Base-by-base conservation (phyloP, 805 yeast genomes). In the Cyberlindnera meyerae region DNA sequence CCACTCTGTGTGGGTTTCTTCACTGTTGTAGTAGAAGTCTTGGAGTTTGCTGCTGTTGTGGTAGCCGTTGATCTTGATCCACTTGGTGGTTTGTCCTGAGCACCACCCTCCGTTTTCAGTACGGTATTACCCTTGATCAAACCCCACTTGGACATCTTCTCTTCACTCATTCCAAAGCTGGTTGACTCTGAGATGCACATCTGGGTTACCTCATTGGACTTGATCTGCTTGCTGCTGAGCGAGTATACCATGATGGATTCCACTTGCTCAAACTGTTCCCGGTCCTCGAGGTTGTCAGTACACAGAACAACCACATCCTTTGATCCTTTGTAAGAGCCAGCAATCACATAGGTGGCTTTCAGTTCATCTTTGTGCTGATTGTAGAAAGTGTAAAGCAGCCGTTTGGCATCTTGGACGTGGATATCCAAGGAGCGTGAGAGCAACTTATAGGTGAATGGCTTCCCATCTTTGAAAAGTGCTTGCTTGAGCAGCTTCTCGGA, bases 371-470 rank as follows among this genome's bases (percentile, higher is more conserved):
- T 54, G 44, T 71, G 64, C 24, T 58, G 46, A 6, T 47, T 43
- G 44, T 63, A 68, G 48, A 61, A 73, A 4, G 62, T 52, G 42
- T 56, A 57, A 18, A 74, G 58, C 6, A 63, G 36, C 17, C 36
- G 44, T 46, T 71, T 73, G 12, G 78, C 64, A 24, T 58, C 59
- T 16, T 49, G 31, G 2, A 58, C 62, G 31, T 66, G 63, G 8
- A 71, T 51, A n/a, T 53, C 52, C 34, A 69, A 47, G 7, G 57
- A 58, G 30, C 75, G 55, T 4, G 75, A 57, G 7, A 71, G 55
- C 7, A 63, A 51, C 32, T 64, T 65, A 44, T 68, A 73, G 1
- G 72, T 69, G 29, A 68, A 44, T 4, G 52, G 48, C n/a, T 33
- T 31, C 32, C 39, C 44, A 14, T 36, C 35, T 33, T 40, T 48